Percentiles rank a stretch among this genome's conserved stretches.
These are phyloP conservation scores for Fusarium sp. DNA, from an alignment of 2,329 filamentous ascomycete genomes.

Conservation along the genomic window DNA sequence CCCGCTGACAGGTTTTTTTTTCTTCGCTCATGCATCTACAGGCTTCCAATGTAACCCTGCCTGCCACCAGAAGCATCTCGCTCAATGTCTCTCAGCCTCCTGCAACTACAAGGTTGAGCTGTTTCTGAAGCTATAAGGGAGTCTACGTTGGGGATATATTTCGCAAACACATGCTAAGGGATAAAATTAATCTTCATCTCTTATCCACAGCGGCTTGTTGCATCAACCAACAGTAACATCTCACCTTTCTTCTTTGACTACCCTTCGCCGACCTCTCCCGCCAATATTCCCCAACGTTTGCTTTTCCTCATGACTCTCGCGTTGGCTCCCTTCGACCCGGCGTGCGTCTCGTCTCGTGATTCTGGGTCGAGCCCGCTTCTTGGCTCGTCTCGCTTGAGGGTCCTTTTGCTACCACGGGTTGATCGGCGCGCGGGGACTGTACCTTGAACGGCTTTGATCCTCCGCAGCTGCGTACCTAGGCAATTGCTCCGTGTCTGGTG, in stretches of 20 bases:
- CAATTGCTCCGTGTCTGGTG: background rate
- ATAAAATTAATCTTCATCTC: background rate
- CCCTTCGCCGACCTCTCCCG: background rate
- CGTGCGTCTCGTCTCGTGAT: slow-evolving; percentile 1
- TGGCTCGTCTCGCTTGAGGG: slow-evolving; percentile 7
- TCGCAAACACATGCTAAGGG: background rate
- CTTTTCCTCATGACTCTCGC: slow-evolving; percentile 8
- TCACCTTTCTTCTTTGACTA: slow-evolving; percentile 7
- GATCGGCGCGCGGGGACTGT: background rate
- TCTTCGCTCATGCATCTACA: background rate
- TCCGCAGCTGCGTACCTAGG: background rate
- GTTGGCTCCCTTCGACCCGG: background rate
- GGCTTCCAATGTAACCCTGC: background rate
- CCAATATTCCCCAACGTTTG: background rate
- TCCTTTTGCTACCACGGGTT: slow-evolving; percentile 4
- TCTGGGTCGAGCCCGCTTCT: slow-evolving; percentile 1
- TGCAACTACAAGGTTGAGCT: slow-evolving; percentile 2
- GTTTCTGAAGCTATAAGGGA: slow-evolving; percentile 1
- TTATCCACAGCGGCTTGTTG: background rate
- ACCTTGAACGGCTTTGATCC: background rate
- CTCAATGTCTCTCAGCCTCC: background rate
- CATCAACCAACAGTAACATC: background rate
- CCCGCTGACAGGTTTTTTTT: slow-evolving; percentile 6
- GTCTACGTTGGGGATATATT: background rate
- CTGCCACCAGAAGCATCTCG: background rate